These are phyloP conservation scores for Candida alai DNA, from an alignment of 805 yeast genomes.

Conservation along the genomic window DNA sequence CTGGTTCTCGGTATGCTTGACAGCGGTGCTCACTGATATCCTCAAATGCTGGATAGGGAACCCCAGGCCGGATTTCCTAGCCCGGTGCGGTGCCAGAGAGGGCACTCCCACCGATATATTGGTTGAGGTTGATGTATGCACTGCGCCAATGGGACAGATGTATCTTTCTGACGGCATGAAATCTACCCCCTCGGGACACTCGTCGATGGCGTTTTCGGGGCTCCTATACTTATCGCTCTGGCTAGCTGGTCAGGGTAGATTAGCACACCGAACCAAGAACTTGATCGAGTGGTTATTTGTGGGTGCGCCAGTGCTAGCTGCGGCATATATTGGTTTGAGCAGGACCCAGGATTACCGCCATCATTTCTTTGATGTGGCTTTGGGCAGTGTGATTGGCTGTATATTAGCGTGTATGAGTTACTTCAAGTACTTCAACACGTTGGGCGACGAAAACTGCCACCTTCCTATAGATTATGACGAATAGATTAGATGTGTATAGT, in stretches of 20 bases:
- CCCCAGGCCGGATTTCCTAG: constrained; percentile 42
- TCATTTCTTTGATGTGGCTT: constrained; percentile 78
- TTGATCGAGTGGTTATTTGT: constrained; percentile 2
- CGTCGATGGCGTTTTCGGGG: constrained; percentile 67
- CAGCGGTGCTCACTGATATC: constrained; percentile 34
- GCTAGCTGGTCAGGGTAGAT: constrained; percentile 59
- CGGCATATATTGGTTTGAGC: constrained; percentile 73
- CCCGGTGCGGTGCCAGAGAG: constrained; percentile 30
- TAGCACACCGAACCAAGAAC: background rate
- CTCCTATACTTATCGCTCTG: constrained; percentile 61
- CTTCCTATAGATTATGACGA: constrained; percentile 6
- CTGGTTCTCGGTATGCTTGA: constrained; percentile 23
- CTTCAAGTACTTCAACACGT: constrained; percentile 29
- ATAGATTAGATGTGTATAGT: constrained; percentile 4
- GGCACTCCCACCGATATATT: constrained; percentile 21
- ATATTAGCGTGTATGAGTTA: constrained; percentile 57
- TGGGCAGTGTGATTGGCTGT: constrained; percentile 69
- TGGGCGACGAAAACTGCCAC: constrained; percentile 1
- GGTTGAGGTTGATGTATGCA: constrained; percentile 30
- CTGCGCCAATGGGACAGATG: constrained; percentile 27
- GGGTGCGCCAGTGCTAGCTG: constrained; percentile 57
- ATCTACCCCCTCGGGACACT: constrained; percentile 82
- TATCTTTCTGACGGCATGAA: constrained; percentile 66
- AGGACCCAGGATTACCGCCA: constrained; percentile 93
- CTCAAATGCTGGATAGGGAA: constrained; percentile 38